Evolutionary conservation across 73 alveolate genomes (phyloP).

Genomic region (Effrenium voratum): DNA sequence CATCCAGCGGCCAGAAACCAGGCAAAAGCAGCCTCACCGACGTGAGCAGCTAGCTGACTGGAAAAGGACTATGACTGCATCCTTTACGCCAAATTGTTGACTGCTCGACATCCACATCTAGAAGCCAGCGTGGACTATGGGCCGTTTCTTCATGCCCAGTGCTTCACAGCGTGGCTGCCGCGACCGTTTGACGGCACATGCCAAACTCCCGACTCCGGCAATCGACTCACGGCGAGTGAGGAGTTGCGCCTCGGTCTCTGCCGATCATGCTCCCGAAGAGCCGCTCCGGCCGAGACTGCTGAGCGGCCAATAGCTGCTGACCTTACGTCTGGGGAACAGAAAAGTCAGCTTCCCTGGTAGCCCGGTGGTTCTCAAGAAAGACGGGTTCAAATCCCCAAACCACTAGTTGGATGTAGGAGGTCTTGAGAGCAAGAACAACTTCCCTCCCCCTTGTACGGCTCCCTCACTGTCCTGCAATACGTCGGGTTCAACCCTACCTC

Average conservation of each 20-base stretch:
- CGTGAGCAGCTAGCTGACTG: neutral
- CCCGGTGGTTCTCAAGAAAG: too few relatives aligned
- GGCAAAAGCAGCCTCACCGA: conserved; percentile 56
- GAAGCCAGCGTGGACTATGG: too few relatives aligned
- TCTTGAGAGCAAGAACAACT: too few relatives aligned
- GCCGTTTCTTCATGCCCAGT: too few relatives aligned
- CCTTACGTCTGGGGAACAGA: neutral
- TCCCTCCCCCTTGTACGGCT: too few relatives aligned
- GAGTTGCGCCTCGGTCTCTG: conserved; percentile 53
- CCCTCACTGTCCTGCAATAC: too few relatives aligned
- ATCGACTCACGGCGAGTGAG: neutral
- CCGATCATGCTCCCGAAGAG: conserved; percentile 90
- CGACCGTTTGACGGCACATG: neutral
- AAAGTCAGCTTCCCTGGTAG: too few relatives aligned
- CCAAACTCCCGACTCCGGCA: neutral
- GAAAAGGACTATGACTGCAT: neutral
- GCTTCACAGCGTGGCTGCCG: too few relatives aligned
- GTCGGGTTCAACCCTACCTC: too few relatives aligned
- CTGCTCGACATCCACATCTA: neutral
- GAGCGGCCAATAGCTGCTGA: conserved; percentile 80
- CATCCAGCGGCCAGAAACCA: conserved; percentile 82
- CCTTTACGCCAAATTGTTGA: neutral
- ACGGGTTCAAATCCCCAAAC: too few relatives aligned
- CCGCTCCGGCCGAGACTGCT: conserved; percentile 46
- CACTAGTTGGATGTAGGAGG: too few relatives aligned